Conservation (phyloP, 768 basidiomycete genomes). For the Lanmaoa rubissima region DNA sequence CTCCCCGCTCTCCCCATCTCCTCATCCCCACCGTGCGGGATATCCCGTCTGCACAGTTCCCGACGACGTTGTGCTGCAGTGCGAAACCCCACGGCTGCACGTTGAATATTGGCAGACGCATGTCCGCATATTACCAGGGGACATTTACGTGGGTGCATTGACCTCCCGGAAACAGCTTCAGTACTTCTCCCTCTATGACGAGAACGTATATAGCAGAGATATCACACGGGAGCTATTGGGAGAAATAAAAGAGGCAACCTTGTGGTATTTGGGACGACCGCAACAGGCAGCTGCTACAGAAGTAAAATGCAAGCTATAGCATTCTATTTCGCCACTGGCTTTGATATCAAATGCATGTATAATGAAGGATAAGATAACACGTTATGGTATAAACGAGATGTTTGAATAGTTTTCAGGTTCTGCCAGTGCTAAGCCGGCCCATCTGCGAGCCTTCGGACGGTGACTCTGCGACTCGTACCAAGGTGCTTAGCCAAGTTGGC, state of each 20-base stretch:
- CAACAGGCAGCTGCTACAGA: not conserved
- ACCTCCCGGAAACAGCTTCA: constrained; percentile 35
- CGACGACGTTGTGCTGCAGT: not conserved
- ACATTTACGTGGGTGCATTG: constrained; percentile 41
- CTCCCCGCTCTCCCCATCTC: not conserved
- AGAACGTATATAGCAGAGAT: constrained; percentile 39
- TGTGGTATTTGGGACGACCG: constrained; percentile 17
- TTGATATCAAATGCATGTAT: not conserved
- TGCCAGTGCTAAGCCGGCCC: too few relatives aligned
- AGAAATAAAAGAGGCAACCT: constrained; percentile 36
- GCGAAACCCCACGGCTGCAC: not conserved
- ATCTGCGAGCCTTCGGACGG: too few relatives aligned
- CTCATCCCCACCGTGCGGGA: not conserved
- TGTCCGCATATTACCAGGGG: constrained; percentile 37
- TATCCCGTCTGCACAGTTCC: not conserved
- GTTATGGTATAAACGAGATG: too few relatives aligned
- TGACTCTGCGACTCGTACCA: too few relatives aligned
- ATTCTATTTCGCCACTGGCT: not conserved
- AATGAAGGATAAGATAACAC: not conserved
- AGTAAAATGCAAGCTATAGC: not conserved
- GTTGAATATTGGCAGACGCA: constrained; percentile 10
- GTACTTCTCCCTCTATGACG: constrained; percentile 40
- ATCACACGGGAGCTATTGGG: constrained; percentile 43
- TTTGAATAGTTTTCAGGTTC: too few relatives aligned
- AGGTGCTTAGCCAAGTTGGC: too few relatives aligned